Conservation (phyloP, 2,329 filamentous ascomycete species). For the Stagonosporopsis chrysanthemi region DNA sequence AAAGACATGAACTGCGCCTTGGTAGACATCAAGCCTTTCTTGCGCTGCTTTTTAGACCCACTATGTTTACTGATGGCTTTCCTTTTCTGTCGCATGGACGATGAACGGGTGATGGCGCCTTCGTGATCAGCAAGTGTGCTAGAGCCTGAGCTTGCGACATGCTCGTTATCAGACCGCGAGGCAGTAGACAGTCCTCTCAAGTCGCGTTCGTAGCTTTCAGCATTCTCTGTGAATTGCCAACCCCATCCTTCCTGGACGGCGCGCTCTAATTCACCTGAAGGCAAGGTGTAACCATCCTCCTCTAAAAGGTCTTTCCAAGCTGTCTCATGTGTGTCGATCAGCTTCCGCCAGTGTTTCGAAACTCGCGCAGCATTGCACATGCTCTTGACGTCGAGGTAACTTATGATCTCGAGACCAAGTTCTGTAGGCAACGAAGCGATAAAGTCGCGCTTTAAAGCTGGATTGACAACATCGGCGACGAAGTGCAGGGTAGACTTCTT, state of each 20-base stretch:
- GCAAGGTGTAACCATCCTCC: conserved; percentile 78
- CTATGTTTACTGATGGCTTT: conserved; percentile 48
- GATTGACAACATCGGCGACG: conserved; percentile 89
- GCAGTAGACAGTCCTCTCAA: conserved; percentile 65
- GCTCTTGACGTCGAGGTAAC: conserved; percentile 83
- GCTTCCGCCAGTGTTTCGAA: conserved; percentile 89
- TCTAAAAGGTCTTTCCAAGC: conserved; percentile 96
- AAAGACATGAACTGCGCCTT: conserved; percentile 54
- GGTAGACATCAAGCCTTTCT: conserved; percentile 59
- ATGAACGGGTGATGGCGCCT: conserved; percentile 40
- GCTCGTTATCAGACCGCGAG: conserved; percentile 52
- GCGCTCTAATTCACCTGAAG: conserved; percentile 81
- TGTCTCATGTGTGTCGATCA: conserved; percentile 91
- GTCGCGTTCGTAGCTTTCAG: conserved; percentile 80
- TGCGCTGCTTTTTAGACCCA: conserved; percentile 63
- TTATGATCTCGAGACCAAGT: conserved; percentile 84
- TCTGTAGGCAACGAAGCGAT: conserved; percentile 83
- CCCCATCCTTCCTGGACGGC: conserved; percentile 95
- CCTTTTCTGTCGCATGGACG: conserved; percentile 49
- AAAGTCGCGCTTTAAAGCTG: conserved; percentile 93
- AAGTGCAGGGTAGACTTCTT: conserved; percentile 87
- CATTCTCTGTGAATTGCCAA: conserved; percentile 86
- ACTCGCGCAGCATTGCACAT: conserved; percentile 92
- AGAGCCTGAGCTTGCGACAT: conserved; percentile 23
- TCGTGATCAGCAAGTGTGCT: conserved; percentile 34